These are phyloP conservation scores for Globisporangium cystogenes DNA, from an alignment of 352 stramenopile genomes.

Conservation along the genomic window DNA sequence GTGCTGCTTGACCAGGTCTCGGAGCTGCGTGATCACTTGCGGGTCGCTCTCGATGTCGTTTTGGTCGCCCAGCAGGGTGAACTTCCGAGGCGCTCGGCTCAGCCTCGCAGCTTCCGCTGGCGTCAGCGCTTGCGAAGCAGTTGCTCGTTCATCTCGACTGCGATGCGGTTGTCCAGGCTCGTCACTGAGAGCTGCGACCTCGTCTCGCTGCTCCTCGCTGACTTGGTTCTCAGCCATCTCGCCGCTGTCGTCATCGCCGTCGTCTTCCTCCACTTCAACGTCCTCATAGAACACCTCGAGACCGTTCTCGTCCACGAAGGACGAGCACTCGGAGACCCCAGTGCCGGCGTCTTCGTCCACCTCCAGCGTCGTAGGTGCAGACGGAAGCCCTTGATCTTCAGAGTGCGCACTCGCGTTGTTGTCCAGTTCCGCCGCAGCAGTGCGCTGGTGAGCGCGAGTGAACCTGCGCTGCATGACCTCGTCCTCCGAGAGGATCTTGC, in stretches of 20 bases:
- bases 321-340: conserved; percentile 2
- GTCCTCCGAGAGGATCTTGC: conserved; percentile 30
- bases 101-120: neutral
- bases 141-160: neutral
- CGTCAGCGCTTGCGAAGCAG: neutral
- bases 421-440: neutral
- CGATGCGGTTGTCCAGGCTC: neutral
- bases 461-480: conserved; percentile 16
- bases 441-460: neutral
- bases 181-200: neutral
- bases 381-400: too few relatives aligned
- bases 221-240: neutral
- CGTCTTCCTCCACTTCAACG: conserved; percentile 17
- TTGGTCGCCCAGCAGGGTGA: neutral
- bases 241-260: conserved; percentile 5
- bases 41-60: conserved; percentile 28
- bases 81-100: neutral
- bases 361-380: neutral
- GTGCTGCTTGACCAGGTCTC: conserved; percentile 35
- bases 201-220: neutral
- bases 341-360: neutral
- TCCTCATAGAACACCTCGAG: conserved; percentile 23
- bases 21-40: conserved; percentile 41
- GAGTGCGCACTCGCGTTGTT: neutral
- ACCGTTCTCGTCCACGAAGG: conserved; percentile 19